phyloP scores from a whole-genome alignment of 768 basidiomycete genomes.

The Chlorophyllum brunneum region DNA sequence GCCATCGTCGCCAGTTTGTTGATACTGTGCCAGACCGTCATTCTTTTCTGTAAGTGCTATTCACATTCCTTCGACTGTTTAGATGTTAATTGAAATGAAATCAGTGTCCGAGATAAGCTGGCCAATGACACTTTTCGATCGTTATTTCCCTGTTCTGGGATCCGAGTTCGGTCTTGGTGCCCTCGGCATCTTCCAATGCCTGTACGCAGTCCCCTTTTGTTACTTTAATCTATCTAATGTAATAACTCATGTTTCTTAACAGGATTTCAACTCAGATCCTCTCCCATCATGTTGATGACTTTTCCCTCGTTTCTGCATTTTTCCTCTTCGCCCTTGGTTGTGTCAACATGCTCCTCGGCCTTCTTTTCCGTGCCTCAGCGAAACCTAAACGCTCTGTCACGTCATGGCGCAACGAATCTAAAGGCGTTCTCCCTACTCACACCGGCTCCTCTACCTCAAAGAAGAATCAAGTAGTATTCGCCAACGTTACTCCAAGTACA shows the following conservation, averaged over 20 bases:
- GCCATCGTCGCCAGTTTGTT: constrained; percentile 82
- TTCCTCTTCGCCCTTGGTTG: constrained; percentile 91
- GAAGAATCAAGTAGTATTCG: constrained; percentile 29
- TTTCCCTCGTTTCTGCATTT: constrained; percentile 88
- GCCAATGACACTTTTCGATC: constrained; percentile 76
- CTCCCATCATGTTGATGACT: constrained; percentile 79
- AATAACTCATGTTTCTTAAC: background rate
- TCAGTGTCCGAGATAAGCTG: constrained; percentile 73
- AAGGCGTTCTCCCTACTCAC: constrained; percentile 48
- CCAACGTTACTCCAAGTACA: background rate
- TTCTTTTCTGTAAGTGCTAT: constrained; percentile 55
- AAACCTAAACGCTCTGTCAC: constrained; percentile 61
- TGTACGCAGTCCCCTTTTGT: constrained; percentile 44
- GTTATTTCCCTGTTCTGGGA: constrained; percentile 92
- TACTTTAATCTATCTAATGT: background rate
- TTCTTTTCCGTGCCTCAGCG: constrained; percentile 64
- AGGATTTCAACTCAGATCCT: constrained; percentile 71
- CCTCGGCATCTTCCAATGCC: constrained; percentile 77
- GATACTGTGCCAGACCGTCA: constrained; percentile 75
- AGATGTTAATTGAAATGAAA: background rate
- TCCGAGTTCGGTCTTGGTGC: constrained; percentile 81
- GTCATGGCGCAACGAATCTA: constrained; percentile 55
- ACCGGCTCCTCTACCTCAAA: constrained; percentile 27
- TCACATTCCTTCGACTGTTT: background rate
- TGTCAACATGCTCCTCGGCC: constrained; percentile 75